Conservation (phyloP, 2,329 filamentous ascomycete species). For the Botrytis pseudocinerea region DNA sequence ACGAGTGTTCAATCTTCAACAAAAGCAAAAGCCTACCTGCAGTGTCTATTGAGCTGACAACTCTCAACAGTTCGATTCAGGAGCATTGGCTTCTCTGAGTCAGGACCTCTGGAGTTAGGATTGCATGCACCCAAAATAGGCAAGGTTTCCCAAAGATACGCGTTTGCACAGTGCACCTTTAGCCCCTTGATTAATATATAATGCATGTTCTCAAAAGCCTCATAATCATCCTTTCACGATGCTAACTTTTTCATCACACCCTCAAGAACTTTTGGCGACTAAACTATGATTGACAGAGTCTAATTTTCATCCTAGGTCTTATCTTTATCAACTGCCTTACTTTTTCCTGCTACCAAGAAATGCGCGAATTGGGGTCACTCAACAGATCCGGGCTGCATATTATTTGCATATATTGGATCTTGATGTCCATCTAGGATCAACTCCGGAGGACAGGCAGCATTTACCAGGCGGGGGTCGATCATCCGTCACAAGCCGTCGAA, state of each 20-base stretch:
- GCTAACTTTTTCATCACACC: slow-evolving; percentile 16
- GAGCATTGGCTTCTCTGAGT: slow-evolving; percentile 7
- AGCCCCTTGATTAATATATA: slow-evolving; percentile 22
- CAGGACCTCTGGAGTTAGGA: slow-evolving; percentile 5
- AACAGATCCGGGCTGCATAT: slow-evolving; percentile 28
- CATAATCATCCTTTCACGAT: slow-evolving; percentile 6
- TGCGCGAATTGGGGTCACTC: slow-evolving; percentile 28
- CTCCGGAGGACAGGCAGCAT: slow-evolving; percentile 25
- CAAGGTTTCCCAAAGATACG: slow-evolving; percentile 17
- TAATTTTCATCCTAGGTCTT: slow-evolving; percentile 2
- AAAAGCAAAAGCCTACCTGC: slow-evolving; percentile 12
- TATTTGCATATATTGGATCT: slow-evolving; percentile 38
- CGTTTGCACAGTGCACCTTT: slow-evolving; percentile 16
- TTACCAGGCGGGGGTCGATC: slow-evolving; percentile 33
- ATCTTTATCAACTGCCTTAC: slow-evolving; percentile 4
- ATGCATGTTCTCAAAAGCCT: slow-evolving; percentile 19
- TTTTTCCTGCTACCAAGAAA: slow-evolving; percentile 16
- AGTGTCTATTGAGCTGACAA: slow-evolving; percentile 1
- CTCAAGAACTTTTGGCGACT: background rate
- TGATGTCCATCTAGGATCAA: slow-evolving; percentile 33
- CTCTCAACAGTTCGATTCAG: background rate
- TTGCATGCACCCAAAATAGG: slow-evolving; percentile 18
- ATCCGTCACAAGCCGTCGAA: slow-evolving; percentile 34
- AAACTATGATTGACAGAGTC: background rate
- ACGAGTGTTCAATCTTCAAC: slow-evolving; percentile 15